Conservation (phyloP, 805 yeast genomes). For the Metschnikowia lunata region DNA sequence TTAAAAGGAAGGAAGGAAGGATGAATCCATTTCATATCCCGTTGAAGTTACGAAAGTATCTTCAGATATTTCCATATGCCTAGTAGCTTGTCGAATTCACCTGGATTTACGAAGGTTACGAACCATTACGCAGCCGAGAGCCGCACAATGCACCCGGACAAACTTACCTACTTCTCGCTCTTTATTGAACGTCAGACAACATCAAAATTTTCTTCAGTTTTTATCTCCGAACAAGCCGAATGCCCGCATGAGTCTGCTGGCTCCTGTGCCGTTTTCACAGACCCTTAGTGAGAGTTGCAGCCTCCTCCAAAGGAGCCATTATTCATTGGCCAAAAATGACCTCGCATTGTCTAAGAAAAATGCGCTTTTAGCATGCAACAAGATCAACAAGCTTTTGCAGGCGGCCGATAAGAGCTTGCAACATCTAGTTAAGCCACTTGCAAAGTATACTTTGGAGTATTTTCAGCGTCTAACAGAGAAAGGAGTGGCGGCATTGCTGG, state of each 20-base stretch:
- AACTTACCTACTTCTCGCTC: too few species aligned
- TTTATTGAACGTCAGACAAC: too few species aligned
- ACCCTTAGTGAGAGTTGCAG: slow-evolving; percentile 1
- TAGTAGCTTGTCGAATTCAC: too few species aligned
- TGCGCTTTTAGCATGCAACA: slow-evolving; percentile 10
- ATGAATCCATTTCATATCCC: too few species aligned
- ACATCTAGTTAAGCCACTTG: slow-evolving; percentile 3
- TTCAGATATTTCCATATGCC: too few species aligned
- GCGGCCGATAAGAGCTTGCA: background rate
- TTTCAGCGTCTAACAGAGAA: slow-evolving; percentile 4
- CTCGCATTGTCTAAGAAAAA: slow-evolving; percentile 7
- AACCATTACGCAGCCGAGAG: too few species aligned
- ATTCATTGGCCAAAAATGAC: slow-evolving; percentile 8
- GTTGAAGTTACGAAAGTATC: too few species aligned
- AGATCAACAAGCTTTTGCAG: slow-evolving; percentile 7
- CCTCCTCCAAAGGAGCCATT: slow-evolving; percentile 12
- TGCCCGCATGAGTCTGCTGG: background rate
- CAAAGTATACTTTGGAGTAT: slow-evolving; percentile 10
- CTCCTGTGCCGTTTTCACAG: background rate
- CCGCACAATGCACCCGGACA: too few species aligned
- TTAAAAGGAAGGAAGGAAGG: too few species aligned
- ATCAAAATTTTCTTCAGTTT: too few species aligned
- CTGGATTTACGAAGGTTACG: too few species aligned
- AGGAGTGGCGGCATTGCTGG: slow-evolving; percentile 11
- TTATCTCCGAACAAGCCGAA: background rate